Evolutionary conservation across 257 asterid species (phyloP).

Genomic region (Lavandula angustifolia): DNA sequence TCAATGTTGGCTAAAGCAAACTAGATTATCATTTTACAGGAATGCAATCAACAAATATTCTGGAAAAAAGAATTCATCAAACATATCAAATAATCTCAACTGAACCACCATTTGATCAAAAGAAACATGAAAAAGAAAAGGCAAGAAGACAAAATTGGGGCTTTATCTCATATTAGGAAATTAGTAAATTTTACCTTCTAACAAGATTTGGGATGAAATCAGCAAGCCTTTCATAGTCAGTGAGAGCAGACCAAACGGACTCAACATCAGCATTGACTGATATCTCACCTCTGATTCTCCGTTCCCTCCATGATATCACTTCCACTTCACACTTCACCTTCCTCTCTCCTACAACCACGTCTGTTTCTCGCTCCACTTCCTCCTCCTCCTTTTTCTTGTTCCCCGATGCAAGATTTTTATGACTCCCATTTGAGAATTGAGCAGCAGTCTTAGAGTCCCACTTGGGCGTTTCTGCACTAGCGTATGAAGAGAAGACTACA

Average conservation of each 20-base stretch:
- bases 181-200: slow-evolving; percentile 49
- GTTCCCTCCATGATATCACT: slow-evolving; percentile 90
- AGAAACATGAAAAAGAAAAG: not conserved
- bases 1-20: not conserved
- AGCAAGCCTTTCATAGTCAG: slow-evolving; percentile 93
- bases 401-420: slow-evolving; percentile 7
- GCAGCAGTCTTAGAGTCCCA: slow-evolving; percentile 36
- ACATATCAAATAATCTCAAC: not conserved
- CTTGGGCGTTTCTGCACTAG: slow-evolving; percentile 39
- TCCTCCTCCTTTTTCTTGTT: slow-evolving; percentile 26
- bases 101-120: not conserved
- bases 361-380: slow-evolving; percentile 36
- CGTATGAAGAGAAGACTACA: slow-evolving; percentile 37
- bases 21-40: slow-evolving; percentile 4
- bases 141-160: not conserved
- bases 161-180: not conserved
- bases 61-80: not conserved
- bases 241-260: slow-evolving; percentile 81
- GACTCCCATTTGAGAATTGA: slow-evolving; percentile 29
- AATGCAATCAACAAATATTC: slow-evolving; percentile 15
- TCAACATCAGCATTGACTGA: slow-evolving; percentile 66
- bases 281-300: slow-evolving; percentile 73
- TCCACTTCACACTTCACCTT: slow-evolving; percentile 77
- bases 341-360: slow-evolving; percentile 43
- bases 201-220: slow-evolving; percentile 96